Evolutionary conservation across 352 stramenopile genomes (phyloP), one percentile per base, ranked within the genome.

Genomic region (Globisporangium orthogonon): DNA sequence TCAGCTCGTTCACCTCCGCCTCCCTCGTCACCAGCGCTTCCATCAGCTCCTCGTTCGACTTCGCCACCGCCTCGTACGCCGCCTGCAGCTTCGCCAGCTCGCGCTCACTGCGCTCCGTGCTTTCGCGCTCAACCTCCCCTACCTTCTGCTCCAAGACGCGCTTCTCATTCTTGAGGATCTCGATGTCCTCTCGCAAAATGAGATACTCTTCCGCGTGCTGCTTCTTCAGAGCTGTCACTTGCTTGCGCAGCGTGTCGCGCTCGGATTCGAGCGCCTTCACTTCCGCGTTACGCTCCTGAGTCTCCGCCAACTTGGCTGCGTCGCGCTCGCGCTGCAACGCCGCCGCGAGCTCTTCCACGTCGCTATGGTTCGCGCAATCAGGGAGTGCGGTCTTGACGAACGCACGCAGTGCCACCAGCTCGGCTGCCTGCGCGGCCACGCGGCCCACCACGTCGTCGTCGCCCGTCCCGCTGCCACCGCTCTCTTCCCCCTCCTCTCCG

Each of bases 31-130:
- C 55, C 18, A 87, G 54, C 28, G 78, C 39, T 13, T 73, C 59
- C 58, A 77, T 66, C 58, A 87, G 70, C 29, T 74, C 66, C 29
- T 77, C 69, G 51, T 75, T 71, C 31, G 73, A 62, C 13, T 74
- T 65, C 46, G 61, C 69, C 53, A 83, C 69, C 28, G 67, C 56
- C 11, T 76, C 67, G 14, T 65, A 56, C 30, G 62, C 49, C 4
- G 57, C n/a, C 33, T 82, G 60, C 18, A 82, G 54, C 28, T 63
- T 43, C 2, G 63, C 57, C 35, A 86, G 60, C 48, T 86, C 73
- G 33, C 69, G 63, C 47, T 85, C 70, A 23, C 69, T 66, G 0
- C 57, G 53, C 1, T 50, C 40, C 23, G 74, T 56, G 31, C 62
- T 71, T 46, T 75, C 61, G 10, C 56, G 66, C 33, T 87, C 68